These are phyloP conservation scores for Paraleonurus japonicus DNA, from an alignment of 257 asterid species.

Conservation along the genomic window DNA sequence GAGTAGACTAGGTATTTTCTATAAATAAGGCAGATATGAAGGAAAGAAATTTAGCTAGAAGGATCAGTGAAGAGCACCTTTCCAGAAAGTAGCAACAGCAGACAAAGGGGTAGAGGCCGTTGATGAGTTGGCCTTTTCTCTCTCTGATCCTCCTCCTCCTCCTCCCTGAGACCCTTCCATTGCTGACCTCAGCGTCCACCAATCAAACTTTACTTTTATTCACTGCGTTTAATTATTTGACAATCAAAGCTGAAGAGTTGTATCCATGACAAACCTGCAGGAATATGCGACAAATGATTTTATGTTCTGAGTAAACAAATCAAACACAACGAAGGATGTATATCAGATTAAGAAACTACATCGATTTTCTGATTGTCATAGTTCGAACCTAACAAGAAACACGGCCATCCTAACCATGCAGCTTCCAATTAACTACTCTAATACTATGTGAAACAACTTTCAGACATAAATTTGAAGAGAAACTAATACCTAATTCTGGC, in stretches of 20 bases:
- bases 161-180: slow-evolving; percentile 76
- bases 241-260: background rate
- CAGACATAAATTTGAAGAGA: background rate
- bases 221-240: background rate
- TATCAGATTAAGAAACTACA: slow-evolving; percentile 9
- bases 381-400: background rate
- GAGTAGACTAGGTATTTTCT: background rate
- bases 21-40: background rate
- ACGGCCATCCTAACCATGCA: slow-evolving; percentile 17
- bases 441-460: background rate
- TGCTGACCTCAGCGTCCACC: slow-evolving; percentile 35
- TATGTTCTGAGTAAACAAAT: no score
- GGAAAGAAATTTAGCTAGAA: background rate
- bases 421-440: background rate
- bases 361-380: slow-evolving; percentile 13
- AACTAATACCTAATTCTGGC: background rate
- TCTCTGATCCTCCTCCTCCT: slow-evolving; percentile 81
- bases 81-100: slow-evolving; percentile 86
- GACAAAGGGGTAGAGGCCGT: slow-evolving; percentile 67
- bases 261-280: background rate
- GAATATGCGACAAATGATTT: background rate
- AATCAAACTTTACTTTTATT: slow-evolving; percentile 22
- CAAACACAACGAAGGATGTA: background rate
- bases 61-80: slow-evolving; percentile 47
- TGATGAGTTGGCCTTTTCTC: slow-evolving; percentile 66